Evolutionary conservation across 2,329 filamentous ascomycete species (phyloP).

Genomic region (Ophiostoma piceae): DNA sequence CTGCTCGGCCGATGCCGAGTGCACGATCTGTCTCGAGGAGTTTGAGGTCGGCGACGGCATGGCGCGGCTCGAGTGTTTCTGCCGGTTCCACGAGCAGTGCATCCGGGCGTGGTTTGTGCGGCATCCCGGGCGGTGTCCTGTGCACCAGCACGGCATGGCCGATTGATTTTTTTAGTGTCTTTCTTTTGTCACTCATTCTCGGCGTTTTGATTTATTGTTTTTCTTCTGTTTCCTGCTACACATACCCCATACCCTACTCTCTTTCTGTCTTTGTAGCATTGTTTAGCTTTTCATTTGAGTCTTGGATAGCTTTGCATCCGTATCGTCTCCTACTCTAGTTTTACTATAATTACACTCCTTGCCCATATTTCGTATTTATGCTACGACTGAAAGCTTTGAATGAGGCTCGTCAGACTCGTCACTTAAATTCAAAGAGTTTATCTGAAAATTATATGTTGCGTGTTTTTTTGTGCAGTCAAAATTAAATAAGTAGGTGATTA

Average conservation of each 20-base stretch:
- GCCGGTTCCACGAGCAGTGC: conserved; percentile 57
- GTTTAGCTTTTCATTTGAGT: not conserved
- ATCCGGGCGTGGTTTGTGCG: conserved; percentile 59
- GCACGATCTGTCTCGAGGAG: conserved; percentile 63
- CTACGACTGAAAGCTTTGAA: too few relatives aligned
- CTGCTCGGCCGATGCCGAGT: conserved; percentile 62
- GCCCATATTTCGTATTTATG: too few relatives aligned
- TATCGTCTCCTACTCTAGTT: not conserved
- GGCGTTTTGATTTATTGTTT: conserved; percentile 4
- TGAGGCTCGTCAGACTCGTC: too few relatives aligned
- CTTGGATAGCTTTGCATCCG: not conserved
- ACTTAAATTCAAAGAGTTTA: too few relatives aligned
- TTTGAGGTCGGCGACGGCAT: conserved; percentile 58
- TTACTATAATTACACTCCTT: too few relatives aligned
- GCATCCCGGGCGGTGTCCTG: conserved; percentile 58
- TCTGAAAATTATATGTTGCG: too few relatives aligned
- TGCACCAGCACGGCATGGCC: conserved; percentile 60
- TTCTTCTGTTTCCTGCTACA: not conserved
- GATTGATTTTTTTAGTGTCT: conserved; percentile 34
- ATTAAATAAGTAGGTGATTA: not conserved
- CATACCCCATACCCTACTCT: conserved; percentile 3
- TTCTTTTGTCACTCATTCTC: not conserved
- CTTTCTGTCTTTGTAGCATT: not conserved
- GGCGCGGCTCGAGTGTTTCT: conserved; percentile 63
- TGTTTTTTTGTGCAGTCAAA: not conserved